Percentiles rank a stretch among this genome's conserved stretches.
phyloP scores from a whole-genome alignment of 176 grass and related monocot genomes.

The Aegilops tauschii region DNA sequence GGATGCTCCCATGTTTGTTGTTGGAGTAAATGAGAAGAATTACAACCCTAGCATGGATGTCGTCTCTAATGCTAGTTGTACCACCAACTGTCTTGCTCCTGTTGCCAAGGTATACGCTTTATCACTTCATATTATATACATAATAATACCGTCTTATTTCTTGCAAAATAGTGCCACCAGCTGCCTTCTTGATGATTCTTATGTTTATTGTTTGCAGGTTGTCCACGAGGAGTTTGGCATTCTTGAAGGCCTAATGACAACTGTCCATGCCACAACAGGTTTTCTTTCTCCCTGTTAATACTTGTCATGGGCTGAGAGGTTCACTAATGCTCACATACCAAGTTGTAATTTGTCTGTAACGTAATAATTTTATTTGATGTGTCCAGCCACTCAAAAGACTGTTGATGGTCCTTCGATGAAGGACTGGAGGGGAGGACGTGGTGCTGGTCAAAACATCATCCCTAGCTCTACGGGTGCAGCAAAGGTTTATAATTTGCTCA shows the following conservation, averaged over 20 bases:
- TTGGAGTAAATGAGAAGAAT: constrained; percentile 73
- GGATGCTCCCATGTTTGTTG: constrained; percentile 84
- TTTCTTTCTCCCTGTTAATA: constrained; percentile 26
- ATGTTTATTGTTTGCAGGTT: constrained; percentile 47
- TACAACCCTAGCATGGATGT: constrained; percentile 66
- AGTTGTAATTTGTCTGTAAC: not conserved
- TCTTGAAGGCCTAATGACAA: constrained; percentile 79
- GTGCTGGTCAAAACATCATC: constrained; percentile 81
- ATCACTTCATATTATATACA: not conserved
- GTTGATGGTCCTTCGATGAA: constrained; percentile 79
- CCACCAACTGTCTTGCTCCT: constrained; percentile 83
- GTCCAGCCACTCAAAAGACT: constrained; percentile 77
- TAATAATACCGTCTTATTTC: not conserved
- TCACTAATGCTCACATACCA: not conserved
- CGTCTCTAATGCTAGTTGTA: constrained; percentile 84
- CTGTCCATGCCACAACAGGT: constrained; percentile 93
- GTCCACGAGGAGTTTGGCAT: constrained; percentile 85
- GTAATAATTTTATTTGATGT: constrained; percentile 7
- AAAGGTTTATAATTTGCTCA: constrained; percentile 45
- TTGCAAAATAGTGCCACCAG: not conserved
- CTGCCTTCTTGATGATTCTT: constrained; percentile 10
- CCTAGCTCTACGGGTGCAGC: constrained; percentile 85
- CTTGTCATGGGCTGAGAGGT: not conserved
- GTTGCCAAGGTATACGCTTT: constrained; percentile 54
- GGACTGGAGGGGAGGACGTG: constrained; percentile 80